Evolutionary conservation across 805 yeast genomes (phyloP).

Genomic region (Dipodascus geniculatus): DNA sequence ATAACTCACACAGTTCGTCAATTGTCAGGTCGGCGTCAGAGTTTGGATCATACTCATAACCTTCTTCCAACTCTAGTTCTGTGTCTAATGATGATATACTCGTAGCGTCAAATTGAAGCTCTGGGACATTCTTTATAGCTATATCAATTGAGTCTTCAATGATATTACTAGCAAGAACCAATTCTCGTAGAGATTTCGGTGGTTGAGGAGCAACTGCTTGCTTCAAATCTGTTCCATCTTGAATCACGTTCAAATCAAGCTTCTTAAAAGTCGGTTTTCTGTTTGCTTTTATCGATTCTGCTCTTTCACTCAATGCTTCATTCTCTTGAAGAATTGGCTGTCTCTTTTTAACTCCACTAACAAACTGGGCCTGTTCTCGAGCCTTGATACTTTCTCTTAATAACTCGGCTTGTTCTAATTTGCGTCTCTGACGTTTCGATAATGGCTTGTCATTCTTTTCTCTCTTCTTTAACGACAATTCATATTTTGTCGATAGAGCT

Average conservation of each 20-base stretch:
- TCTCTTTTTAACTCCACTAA: not conserved
- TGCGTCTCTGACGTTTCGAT: not conserved
- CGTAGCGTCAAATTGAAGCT: not conserved
- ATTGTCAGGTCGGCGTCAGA: not conserved
- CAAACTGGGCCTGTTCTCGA: not conserved
- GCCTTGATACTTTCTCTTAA: not conserved
- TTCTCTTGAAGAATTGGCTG: not conserved
- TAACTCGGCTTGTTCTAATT: not conserved
- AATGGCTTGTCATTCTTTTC: not conserved
- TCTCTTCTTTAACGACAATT: not conserved
- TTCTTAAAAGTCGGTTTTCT: not conserved
- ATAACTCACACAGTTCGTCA: not conserved
- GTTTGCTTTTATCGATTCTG: no score
- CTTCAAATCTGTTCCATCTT: not conserved
- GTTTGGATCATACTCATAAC: not conserved
- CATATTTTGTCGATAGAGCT: not conserved
- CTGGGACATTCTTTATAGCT: not conserved
- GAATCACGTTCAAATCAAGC: not conserved
- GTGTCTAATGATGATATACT: not conserved
- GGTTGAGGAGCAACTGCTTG: no score
- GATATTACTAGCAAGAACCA: not conserved
- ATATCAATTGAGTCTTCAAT: not conserved
- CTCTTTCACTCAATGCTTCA: no score
- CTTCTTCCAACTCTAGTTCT: not conserved
- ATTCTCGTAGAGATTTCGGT: not conserved